Conservation (phyloP, 1,284 basidiomycete genomes). For the Ustilago tritici region DNA sequence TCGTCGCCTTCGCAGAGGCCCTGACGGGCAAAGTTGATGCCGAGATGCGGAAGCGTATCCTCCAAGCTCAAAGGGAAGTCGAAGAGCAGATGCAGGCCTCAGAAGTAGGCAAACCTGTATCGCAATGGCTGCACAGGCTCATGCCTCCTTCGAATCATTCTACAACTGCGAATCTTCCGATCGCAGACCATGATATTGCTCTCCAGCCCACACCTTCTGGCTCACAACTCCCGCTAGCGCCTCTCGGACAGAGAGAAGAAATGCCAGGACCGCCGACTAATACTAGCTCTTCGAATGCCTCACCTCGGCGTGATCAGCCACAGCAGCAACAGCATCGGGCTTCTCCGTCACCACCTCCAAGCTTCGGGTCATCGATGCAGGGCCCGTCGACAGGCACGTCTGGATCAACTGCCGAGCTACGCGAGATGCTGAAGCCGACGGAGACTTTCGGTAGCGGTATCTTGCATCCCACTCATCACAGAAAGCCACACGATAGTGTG, state of each 20-base stretch:
- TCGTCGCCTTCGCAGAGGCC: neutral
- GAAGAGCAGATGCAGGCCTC: neutral
- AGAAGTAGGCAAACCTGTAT: neutral
- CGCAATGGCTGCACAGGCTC: neutral
- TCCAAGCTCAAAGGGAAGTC: neutral
- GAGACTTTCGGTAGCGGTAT: neutral
- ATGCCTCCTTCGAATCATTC: neutral
- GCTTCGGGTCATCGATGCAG: neutral
- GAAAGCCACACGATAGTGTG: neutral
- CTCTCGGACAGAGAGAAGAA: neutral
- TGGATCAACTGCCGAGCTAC: constrained; percentile 5
- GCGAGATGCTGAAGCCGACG: neutral
- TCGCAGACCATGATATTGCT: neutral
- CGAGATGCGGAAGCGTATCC: neutral
- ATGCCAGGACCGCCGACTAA: neutral
- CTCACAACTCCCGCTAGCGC: neutral
- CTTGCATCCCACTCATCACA: neutral
- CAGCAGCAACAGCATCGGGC: neutral
- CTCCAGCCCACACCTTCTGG: neutral
- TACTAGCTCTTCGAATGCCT: neutral
- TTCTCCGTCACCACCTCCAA: neutral
- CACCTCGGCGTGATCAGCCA: neutral
- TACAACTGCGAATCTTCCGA: neutral
- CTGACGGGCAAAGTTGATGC: constrained; percentile 2
- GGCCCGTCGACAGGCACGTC: neutral